phyloP scores from a whole-genome alignment of 352 stramenopile species.

The Hyaloperonospora arabidopsidis region DNA sequence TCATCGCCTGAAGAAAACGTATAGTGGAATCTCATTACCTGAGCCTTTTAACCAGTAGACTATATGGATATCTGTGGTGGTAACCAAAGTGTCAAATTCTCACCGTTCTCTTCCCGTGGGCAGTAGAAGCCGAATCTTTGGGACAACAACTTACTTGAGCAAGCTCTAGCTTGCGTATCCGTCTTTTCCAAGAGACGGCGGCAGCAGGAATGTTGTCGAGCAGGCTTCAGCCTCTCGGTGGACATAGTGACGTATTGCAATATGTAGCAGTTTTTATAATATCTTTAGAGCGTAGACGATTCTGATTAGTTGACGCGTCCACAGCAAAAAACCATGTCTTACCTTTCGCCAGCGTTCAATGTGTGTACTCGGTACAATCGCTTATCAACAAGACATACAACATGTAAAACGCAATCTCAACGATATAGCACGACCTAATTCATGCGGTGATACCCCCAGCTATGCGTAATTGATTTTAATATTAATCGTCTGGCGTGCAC shows the following conservation, averaged over 20 bases:
- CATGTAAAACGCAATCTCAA: too few species aligned
- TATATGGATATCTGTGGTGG: background rate
- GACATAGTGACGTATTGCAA: constrained; percentile 15
- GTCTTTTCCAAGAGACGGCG: constrained; percentile 32
- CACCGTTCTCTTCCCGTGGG: constrained; percentile 51
- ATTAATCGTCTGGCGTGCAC: too few species aligned
- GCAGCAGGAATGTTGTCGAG: constrained; percentile 67
- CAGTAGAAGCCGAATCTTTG: constrained; percentile 87
- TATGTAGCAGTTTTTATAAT: background rate
- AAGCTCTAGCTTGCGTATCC: constrained; percentile 24
- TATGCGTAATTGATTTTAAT: too few species aligned
- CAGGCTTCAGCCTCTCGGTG: constrained; percentile 26
- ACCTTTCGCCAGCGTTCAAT: too few species aligned
- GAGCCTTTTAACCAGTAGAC: constrained; percentile 42
- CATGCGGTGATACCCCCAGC: too few species aligned
- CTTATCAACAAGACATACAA: too few species aligned
- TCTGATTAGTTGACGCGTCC: too few species aligned
- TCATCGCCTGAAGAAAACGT: constrained; percentile 58
- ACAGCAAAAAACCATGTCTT: too few species aligned
- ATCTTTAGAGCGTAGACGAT: too few species aligned
- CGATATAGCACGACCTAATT: too few species aligned
- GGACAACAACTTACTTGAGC: constrained; percentile 39
- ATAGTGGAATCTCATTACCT: constrained; percentile 89
- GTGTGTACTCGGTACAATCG: too few species aligned
- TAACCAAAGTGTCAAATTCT: constrained; percentile 91